phyloP scores from a whole-genome alignment of 768 basidiomycete genomes.

The Psilocybe cyanescens region DNA sequence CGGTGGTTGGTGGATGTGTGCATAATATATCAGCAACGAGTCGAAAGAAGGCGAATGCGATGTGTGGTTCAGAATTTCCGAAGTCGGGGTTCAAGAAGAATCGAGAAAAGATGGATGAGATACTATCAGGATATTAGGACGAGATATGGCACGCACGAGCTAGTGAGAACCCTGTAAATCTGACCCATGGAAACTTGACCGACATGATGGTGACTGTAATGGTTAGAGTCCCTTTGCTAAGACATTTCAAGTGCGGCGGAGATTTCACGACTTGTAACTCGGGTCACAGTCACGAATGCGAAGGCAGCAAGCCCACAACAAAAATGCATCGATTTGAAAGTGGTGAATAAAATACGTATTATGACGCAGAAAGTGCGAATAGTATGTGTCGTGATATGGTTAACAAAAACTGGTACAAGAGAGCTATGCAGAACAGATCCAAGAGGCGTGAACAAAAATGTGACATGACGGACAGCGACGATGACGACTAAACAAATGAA shows the following conservation, averaged over 20 bases:
- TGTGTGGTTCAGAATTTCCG: constrained; percentile 8
- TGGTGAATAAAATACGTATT: neutral
- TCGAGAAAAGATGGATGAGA: constrained; percentile 11
- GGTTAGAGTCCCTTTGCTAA: constrained; percentile 6
- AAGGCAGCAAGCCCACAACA: neutral
- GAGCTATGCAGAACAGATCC: constrained; percentile 17
- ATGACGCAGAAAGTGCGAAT: constrained; percentile 4
- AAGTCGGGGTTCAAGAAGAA: constrained; percentile 7
- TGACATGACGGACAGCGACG: neutral
- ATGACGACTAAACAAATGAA: constrained; percentile 4
- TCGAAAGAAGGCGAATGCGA: constrained; percentile 1
- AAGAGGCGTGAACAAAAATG: constrained; percentile 11
- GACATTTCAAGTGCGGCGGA: neutral
- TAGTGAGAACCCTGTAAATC: constrained; percentile 48
- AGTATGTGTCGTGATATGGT: constrained; percentile 4
- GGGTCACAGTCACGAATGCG: constrained; percentile 11
- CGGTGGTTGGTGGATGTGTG: neutral
- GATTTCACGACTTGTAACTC: constrained; percentile 11
- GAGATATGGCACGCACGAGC: constrained; percentile 45
- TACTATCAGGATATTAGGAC: constrained; percentile 9
- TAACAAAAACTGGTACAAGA: constrained; percentile 8
- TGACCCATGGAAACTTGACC: constrained; percentile 58
- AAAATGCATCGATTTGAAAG: neutral
- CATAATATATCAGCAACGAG: constrained; percentile 2
- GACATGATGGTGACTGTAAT: constrained; percentile 11